Evolutionary conservation across 441 rosid genomes (phyloP), one percentile per base, ranked within the genome.

Genomic region (Kokia cookei): DNA sequence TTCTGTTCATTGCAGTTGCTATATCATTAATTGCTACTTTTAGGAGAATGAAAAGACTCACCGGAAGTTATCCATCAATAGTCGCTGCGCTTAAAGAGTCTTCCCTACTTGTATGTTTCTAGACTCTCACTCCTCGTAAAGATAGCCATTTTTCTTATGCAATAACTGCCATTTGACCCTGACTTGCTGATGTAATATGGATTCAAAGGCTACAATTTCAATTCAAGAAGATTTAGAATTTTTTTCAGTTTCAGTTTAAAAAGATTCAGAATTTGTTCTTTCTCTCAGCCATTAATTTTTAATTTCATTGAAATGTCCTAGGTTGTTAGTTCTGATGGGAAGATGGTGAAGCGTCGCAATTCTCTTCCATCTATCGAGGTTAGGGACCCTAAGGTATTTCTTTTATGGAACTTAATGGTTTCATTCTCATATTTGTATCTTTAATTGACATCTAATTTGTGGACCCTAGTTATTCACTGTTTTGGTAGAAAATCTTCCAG

Each of bases 401-500:
- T 61, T 73, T 69, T 68, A 60, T 75, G 59, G 64, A 73, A 80
- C 73, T 51, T 53, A 54, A 69, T 69, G 48, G n/a, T 45, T 69
- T 69, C 32, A 17, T 48, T 53, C 12, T 53, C n/a, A 2, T 35
- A 32, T 69, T 19, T 0, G 4, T 69, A 19, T 35, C 48, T 69
- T 69, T 69, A 45, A 74, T 8, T 53, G 65, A 69, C 77, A 74
- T 54, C 85, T 84, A 81, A 86, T 80, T 79, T 84, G 45, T 83
- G 83, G 82, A 73, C 84, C 79, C 75, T 81, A 94, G 99, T 78
- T 82, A 62, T 85, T 78, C 83, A 89, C 96, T 81, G 99, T 95
- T 77, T 80, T 95, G 89, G 95, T 90, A 73, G 99, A 95, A 83
- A 95, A 95, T 77, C 86, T 95, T 82, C 99, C 99, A 7, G 92